phyloP scores from a whole-genome alignment of 306 rosid genomes.

The Lotus japonicus region DNA sequence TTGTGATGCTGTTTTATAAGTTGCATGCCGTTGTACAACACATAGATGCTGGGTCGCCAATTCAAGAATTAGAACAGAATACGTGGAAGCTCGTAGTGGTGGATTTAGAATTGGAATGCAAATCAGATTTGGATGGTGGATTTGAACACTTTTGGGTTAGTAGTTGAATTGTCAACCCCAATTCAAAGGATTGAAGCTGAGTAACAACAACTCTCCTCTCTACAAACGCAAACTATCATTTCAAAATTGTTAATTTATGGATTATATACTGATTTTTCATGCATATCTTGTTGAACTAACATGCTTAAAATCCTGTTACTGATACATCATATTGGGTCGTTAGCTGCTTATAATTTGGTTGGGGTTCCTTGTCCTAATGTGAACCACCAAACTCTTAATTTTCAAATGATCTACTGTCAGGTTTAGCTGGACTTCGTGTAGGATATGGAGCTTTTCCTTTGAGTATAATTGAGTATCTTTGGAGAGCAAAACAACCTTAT shows the following conservation, averaged over 20 bases:
- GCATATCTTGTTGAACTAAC: neutral
- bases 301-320: neutral
- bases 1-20: too few relatives aligned
- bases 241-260: neutral
- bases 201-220: too few relatives aligned
- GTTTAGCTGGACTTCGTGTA: slow-evolving; percentile 97
- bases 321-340: neutral
- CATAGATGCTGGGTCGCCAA: neutral
- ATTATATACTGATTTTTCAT: slow-evolving; percentile 4
- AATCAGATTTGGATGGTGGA: too few relatives aligned
- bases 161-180: too few relatives aligned
- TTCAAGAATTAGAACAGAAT: neutral
- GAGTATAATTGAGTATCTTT: slow-evolving; percentile 77
- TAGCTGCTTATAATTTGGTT: neutral
- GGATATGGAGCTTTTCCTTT: slow-evolving; percentile 97
- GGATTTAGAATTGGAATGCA: too few relatives aligned
- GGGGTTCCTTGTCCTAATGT: neutral
- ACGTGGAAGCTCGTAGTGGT: neutral
- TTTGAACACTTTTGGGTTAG: too few relatives aligned
- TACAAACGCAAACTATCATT: neutral
- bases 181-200: too few relatives aligned
- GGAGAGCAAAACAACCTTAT: slow-evolving; percentile 99
- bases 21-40: neutral
- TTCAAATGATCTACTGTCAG: slow-evolving; percentile 32
- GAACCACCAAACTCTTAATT: neutral